Evolutionary conservation across 345 rosid species (phyloP).

Genomic region (Noccaea caerulescens): DNA sequence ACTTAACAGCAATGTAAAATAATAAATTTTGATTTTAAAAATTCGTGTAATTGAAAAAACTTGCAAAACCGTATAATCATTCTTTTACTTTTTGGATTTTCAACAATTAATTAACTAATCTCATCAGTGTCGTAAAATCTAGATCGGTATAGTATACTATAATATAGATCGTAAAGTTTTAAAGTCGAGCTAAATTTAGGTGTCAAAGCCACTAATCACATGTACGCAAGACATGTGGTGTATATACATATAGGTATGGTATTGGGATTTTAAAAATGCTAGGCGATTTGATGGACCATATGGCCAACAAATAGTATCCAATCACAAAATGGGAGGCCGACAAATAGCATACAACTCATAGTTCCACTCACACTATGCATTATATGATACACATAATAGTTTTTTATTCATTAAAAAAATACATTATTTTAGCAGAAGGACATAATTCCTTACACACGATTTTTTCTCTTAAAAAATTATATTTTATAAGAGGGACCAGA

Average conservation of each 20-base stretch:
- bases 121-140: conserved; percentile 22
- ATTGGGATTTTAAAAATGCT: conserved; percentile 42
- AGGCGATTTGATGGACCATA: conserved; percentile 44
- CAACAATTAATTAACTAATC: not conserved
- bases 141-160: conserved; percentile 21
- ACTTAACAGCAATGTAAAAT: not conserved
- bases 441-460: conserved; percentile 43
- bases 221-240: conserved; percentile 37
- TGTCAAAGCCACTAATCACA: conserved; percentile 46
- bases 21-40: not conserved
- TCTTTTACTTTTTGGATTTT: not conserved
- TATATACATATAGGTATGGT: conserved; percentile 40
- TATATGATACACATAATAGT: conserved; percentile 30
- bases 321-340: conserved; percentile 40
- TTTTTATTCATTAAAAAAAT: not conserved
- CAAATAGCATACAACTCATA: conserved; percentile 45
- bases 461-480: conserved; percentile 29
- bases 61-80: not conserved
- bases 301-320: conserved; percentile 43
- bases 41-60: not conserved
- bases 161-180: conserved; percentile 8
- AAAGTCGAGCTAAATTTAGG: conserved; percentile 42
- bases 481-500: conserved; percentile 40
- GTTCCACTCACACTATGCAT: conserved; percentile 46
- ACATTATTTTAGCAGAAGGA: conserved; percentile 28